Evolutionary conservation across 495 filamentous ascomycete genomes (phyloP).

Genomic region (Daldinia concentrica): DNA sequence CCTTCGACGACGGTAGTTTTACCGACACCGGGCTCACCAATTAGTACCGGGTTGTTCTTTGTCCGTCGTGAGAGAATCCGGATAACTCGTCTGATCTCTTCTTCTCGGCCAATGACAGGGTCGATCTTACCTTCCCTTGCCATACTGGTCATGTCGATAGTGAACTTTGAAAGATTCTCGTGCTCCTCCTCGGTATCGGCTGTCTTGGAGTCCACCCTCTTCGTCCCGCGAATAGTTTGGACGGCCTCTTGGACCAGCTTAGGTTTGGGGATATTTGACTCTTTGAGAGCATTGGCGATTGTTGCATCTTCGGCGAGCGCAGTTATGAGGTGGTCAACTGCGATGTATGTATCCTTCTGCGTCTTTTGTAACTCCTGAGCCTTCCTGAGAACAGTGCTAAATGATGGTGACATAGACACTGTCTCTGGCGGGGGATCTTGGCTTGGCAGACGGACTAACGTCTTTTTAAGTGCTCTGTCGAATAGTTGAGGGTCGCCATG

Average conservation of each 20-base stretch:
- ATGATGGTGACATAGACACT: constrained; percentile 79
- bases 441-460: constrained; percentile 85
- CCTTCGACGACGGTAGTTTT: constrained; percentile 99
- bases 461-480: constrained; percentile 89
- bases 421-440: constrained; percentile 94
- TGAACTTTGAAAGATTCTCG: constrained; percentile 96
- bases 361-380: constrained; percentile 93
- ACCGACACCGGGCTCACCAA: constrained; percentile 95
- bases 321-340: constrained; percentile 91
- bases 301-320: constrained; percentile 79
- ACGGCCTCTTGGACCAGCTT: constrained; percentile 90
- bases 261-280: constrained; percentile 89
- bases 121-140: constrained; percentile 97
- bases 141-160: constrained; percentile 94
- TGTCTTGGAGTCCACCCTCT: constrained; percentile 91
- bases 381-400: constrained; percentile 80
- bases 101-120: constrained; percentile 95
- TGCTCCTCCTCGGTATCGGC: constrained; percentile 90
- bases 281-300: constrained; percentile 77
- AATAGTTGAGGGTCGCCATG: constrained; percentile 90
- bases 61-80: constrained; percentile 92
- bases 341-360: constrained; percentile 93
- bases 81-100: constrained; percentile 94
- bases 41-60: constrained; percentile 97
- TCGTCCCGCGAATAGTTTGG: constrained; percentile 87